Percentiles rank a stretch among this genome's conserved stretches.
Evolutionary conservation across 2,329 filamentous ascomycete species (phyloP).

Genomic region (Septoria petroselini): DNA sequence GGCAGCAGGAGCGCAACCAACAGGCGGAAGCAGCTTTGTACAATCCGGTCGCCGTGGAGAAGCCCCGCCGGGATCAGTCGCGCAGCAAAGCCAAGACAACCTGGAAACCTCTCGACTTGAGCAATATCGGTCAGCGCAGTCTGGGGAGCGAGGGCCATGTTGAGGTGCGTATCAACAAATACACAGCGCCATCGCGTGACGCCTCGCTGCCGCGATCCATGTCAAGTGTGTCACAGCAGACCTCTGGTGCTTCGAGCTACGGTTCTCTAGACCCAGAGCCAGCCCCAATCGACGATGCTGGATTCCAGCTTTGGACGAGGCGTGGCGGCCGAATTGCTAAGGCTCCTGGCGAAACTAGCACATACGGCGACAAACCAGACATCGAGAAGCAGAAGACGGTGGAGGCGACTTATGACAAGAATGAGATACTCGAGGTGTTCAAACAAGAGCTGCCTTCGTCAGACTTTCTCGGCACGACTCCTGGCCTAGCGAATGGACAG

Average conservation of each 20-base stretch:
- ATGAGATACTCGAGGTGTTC: slow-evolving; percentile 41
- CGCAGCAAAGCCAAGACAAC: slow-evolving; percentile 28
- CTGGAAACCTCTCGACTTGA: slow-evolving; percentile 33
- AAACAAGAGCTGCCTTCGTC: slow-evolving; percentile 43
- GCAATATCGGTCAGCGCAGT: slow-evolving; percentile 1
- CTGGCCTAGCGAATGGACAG: slow-evolving; percentile 42
- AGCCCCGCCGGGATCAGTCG: slow-evolving; percentile 20
- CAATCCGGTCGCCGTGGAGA: slow-evolving; percentile 15
- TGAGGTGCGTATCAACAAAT: slow-evolving; percentile 36
- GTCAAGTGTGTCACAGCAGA: slow-evolving; percentile 32
- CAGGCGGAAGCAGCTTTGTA: slow-evolving; percentile 32
- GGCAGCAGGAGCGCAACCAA: slow-evolving; percentile 36
- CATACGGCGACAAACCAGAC: slow-evolving; percentile 32
- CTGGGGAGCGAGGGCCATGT: slow-evolving; percentile 16
- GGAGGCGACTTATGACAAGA: slow-evolving; percentile 32
- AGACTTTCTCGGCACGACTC: slow-evolving; percentile 38
- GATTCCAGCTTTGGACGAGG: slow-evolving; percentile 35
- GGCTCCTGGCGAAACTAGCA: slow-evolving; percentile 1
- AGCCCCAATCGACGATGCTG: slow-evolving; percentile 22
- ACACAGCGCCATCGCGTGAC: slow-evolving; percentile 29
- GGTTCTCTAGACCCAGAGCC: slow-evolving; percentile 23
- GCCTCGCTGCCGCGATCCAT: slow-evolving; percentile 30
- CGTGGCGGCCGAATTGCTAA: slow-evolving; percentile 23
- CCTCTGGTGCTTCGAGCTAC: slow-evolving; percentile 17
- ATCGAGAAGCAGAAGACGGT: slow-evolving; percentile 33